Conservation (phyloP, 768 basidiomycete species). For the Suillus weaverae region DNA sequence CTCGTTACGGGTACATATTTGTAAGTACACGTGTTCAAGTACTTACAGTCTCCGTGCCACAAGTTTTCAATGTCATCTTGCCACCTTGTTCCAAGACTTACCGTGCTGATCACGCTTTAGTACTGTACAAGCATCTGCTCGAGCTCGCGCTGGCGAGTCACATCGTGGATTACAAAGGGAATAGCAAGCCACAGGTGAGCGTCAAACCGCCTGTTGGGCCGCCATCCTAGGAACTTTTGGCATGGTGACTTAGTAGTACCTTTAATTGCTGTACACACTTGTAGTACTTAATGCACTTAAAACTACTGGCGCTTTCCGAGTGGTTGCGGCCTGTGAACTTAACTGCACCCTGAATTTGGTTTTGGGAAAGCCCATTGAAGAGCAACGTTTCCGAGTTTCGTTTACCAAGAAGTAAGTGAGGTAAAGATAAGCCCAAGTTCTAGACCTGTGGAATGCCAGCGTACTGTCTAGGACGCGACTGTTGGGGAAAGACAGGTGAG, state of each 20-base stretch:
- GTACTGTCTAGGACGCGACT: constrained; percentile 18
- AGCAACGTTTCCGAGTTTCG: neutral
- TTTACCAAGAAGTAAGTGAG: neutral
- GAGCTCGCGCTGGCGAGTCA: neutral
- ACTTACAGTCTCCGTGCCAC: neutral
- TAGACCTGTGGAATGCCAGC: constrained; percentile 27
- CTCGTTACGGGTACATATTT: neutral
- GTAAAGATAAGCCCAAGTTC: neutral
- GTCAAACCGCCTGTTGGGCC: neutral
- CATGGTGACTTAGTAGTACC: neutral
- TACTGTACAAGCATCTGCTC: neutral
- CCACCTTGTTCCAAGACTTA: neutral
- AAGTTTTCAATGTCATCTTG: neutral
- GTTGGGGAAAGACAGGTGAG: constrained; percentile 11
- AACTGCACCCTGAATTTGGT: neutral
- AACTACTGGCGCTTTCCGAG: neutral
- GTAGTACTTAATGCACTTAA: neutral
- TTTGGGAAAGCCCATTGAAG: neutral
- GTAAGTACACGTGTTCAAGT: neutral
- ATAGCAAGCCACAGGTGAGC: neutral
- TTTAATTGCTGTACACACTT: neutral
- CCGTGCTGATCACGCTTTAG: neutral
- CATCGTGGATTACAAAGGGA: neutral
- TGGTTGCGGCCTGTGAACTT: neutral
- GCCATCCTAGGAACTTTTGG: neutral